Evolutionary conservation across 2,329 filamentous ascomycete species (phyloP), one percentile per base, ranked within the genome.

Genomic region (Xylaria sp.): DNA sequence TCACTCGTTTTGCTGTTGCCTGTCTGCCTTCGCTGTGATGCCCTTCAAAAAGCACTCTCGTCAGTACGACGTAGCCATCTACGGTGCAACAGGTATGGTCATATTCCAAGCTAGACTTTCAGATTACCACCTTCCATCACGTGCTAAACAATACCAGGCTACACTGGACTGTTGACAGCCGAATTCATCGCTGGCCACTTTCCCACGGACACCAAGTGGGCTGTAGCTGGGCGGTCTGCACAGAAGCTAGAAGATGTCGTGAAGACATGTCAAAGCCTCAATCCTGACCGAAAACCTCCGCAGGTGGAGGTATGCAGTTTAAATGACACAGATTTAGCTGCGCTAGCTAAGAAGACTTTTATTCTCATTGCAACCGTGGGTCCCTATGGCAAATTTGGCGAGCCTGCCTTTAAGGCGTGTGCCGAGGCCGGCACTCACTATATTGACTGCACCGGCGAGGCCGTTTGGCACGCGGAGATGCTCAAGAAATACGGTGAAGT

Each of bases 181-280:
- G 78, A 79, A 65, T 77, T 76, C 54, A 77, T 79, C 60, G 71
- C 76, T 10, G 68, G 70, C 54, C 65, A 75, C 23, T 73, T 79
- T 21, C 76, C 77, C 37, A 78, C 77, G 0, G 64, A 77, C 66
- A 59, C 75, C 27, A 76, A 69, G 66, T 79, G 78, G 78, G 78
- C 78, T 10, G 71, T 79, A 59, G 78, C 78, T 54, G 78, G 78
- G 25, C 76, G 78, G n/a, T 79, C 78, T 23, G 68, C 66, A 29
- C 73, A 76, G 55, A 79, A 97, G 79, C 86, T 98, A 4, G 86
- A 91, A 72, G 81, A 82, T 48, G 80, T 98, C 12, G 88, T 90
- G 8, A 83, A 89, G 61, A 88, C 92, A 63, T 86, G 94, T 78
- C 89, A 89, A 74, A 78, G 82, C 65, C 75, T 92, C 67, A 92